phyloP scores from a whole-genome alignment of 352 stramenopile genomes.

The Phytophthora podocarpi region DNA sequence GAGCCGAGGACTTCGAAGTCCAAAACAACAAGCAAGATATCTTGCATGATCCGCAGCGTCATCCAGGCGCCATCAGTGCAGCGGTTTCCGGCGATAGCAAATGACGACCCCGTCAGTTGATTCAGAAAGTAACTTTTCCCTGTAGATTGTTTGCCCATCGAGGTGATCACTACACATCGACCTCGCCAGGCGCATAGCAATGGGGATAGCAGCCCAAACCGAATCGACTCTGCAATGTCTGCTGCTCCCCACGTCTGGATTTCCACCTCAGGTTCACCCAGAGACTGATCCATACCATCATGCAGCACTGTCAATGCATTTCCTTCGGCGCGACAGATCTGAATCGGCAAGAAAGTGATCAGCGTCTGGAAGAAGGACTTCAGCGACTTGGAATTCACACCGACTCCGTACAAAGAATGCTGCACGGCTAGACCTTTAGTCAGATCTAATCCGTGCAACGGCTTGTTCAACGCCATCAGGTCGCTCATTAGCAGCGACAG shows the following conservation, averaged over 20 bases:
- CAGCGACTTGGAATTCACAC: slow-evolving; percentile 21
- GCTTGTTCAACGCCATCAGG: slow-evolving; percentile 45
- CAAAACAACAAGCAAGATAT: slow-evolving; percentile 66
- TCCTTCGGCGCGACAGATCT: slow-evolving; percentile 70
- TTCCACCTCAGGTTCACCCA: slow-evolving; percentile 25
- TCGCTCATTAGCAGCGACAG: slow-evolving; percentile 47
- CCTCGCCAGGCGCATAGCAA: slow-evolving; percentile 45
- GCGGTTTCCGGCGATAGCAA: slow-evolving; percentile 64
- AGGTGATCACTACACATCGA: slow-evolving; percentile 57
- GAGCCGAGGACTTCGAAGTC: slow-evolving; percentile 81
- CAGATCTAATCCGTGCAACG: slow-evolving; percentile 37
- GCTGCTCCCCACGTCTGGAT: slow-evolving; percentile 27
- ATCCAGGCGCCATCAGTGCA: slow-evolving; percentile 78
- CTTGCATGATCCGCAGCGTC: slow-evolving; percentile 46
- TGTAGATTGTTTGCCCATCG: slow-evolving; percentile 77
- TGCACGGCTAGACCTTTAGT: slow-evolving; percentile 14
- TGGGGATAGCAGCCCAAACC: slow-evolving; percentile 53
- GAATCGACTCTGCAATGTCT: slow-evolving; percentile 56
- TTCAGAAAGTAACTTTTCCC: slow-evolving; percentile 86
- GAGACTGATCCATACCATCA: slow-evolving; percentile 47
- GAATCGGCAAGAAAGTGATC: slow-evolving; percentile 71
- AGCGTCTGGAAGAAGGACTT: slow-evolving; percentile 43
- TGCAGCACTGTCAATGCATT: slow-evolving; percentile 62
- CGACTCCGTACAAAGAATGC: not conserved
- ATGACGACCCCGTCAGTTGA: slow-evolving; percentile 74